phyloP scores from a whole-genome alignment of 108 stramenopile genomes.

The Aurantiochytrium sp. region DNA sequence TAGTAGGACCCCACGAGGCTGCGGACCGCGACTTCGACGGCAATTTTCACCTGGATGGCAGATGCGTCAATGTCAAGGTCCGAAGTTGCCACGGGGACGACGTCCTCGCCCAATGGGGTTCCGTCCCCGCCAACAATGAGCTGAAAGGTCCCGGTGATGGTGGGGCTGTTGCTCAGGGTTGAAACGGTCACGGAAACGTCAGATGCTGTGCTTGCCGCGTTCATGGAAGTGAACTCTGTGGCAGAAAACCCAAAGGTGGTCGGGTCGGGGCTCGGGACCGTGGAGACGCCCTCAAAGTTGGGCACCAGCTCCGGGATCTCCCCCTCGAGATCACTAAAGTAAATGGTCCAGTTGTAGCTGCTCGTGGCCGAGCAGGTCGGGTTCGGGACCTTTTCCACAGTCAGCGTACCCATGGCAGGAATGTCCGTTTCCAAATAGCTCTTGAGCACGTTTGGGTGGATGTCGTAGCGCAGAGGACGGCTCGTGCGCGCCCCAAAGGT shows the following conservation, averaged over 20 bases:
- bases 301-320: neutral
- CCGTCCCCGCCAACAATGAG: slow-evolving; percentile 10
- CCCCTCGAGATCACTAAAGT: neutral
- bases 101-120: neutral
- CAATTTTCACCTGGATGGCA: neutral
- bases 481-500: neutral
- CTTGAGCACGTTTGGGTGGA: neutral
- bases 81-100: neutral
- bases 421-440: slow-evolving; percentile 15
- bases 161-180: neutral
- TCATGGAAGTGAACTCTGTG: neutral
- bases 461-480: neutral
- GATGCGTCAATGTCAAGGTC: neutral
- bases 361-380: neutral
- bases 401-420: neutral
- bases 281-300: neutral
- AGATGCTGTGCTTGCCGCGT: neutral
- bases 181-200: neutral
- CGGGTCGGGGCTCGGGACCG: neutral
- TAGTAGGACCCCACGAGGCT: neutral
- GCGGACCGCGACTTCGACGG: neutral
- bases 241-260: neutral
- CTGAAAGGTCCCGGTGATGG: neutral
- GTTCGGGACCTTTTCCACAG: neutral
- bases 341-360: neutral